These are phyloP conservation scores for Pythium rishiriense DNA, from an alignment of 352 stramenopile species.

Conservation along the genomic window DNA sequence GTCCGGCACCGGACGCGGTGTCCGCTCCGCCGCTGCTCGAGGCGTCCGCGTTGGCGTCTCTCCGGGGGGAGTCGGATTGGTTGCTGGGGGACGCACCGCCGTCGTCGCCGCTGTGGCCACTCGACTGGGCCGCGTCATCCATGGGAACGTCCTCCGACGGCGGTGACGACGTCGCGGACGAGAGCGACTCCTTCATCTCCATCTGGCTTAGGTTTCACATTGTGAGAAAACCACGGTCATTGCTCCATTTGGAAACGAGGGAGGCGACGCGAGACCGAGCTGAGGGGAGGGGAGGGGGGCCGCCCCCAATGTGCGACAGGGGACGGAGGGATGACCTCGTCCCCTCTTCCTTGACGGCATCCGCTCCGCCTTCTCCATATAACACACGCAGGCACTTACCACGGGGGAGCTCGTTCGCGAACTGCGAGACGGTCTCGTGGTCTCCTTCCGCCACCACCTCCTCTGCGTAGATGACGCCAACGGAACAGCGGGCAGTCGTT, in stretches of 20 bases:
- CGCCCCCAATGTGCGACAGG: slow-evolving; percentile 11
- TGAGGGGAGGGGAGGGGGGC: too few species aligned
- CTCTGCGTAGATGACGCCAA: neutral
- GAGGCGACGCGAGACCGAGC: neutral
- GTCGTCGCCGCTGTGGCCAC: slow-evolving; percentile 14
- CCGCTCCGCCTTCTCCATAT: neutral
- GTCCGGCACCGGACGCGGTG: neutral
- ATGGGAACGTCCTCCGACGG: slow-evolving; percentile 11
- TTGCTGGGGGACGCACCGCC: neutral
- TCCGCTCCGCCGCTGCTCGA: slow-evolving; percentile 3
- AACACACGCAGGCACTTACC: neutral
- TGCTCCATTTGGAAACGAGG: neutral
- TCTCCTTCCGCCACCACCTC: neutral
- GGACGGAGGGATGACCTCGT: slow-evolving; percentile 15
- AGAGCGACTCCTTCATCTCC: slow-evolving; percentile 14
- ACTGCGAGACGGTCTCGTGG: neutral
- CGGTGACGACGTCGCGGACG: slow-evolving; percentile 3
- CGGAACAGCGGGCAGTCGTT: neutral
- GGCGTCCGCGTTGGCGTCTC: neutral
- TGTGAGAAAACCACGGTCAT: neutral
- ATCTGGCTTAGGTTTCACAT: slow-evolving; percentile 2
- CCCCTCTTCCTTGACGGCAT: neutral
- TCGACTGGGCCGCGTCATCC: slow-evolving; percentile 10
- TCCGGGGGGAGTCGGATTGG: neutral
- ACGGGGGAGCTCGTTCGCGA: neutral